Percentiles rank a stretch among this genome's conserved stretches.
phyloP scores from a whole-genome alignment of 257 asterid genomes.

The Anisodus acutangulus region DNA sequence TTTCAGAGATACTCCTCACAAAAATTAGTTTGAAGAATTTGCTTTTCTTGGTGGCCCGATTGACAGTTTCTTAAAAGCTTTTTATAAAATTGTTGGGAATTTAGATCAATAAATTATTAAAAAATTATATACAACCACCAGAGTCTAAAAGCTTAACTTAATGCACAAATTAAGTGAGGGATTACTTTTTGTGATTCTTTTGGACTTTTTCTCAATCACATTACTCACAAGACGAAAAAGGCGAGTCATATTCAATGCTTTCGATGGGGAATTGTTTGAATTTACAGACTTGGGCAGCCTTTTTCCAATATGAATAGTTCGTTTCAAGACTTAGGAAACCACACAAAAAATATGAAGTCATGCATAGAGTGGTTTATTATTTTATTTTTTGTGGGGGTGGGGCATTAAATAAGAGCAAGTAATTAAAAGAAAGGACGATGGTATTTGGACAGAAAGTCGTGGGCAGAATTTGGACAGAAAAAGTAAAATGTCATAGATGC shows the following conservation, averaged over 20 bases:
- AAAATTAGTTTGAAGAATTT: constrained; percentile 19
- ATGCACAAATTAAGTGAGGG: constrained; percentile 11
- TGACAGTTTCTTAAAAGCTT: constrained; percentile 23
- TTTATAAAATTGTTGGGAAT: constrained; percentile 2
- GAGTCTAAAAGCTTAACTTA: background rate
- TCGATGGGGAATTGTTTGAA: background rate
- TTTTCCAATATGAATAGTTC: constrained; percentile 2
- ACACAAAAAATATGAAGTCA: background rate
- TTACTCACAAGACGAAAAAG: constrained; percentile 1
- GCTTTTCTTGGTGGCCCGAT: background rate
- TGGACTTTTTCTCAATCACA: background rate
- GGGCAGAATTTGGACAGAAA: too few relatives aligned
- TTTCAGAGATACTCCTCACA: background rate
- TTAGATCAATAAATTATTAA: background rate
- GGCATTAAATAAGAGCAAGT: background rate
- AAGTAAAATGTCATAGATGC: background rate
- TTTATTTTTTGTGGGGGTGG: background rate
- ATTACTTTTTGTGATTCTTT: background rate
- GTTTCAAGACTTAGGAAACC: background rate
- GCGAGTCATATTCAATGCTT: background rate
- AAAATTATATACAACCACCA: background rate
- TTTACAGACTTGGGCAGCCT: background rate
- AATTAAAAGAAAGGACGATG: background rate
- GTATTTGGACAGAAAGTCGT: background rate
- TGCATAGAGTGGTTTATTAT: background rate